Percentiles rank a stretch among this genome's conserved stretches.
Evolutionary conservation across 495 filamentous ascomycete species (phyloP).

Genomic region (Letharia lupina): DNA sequence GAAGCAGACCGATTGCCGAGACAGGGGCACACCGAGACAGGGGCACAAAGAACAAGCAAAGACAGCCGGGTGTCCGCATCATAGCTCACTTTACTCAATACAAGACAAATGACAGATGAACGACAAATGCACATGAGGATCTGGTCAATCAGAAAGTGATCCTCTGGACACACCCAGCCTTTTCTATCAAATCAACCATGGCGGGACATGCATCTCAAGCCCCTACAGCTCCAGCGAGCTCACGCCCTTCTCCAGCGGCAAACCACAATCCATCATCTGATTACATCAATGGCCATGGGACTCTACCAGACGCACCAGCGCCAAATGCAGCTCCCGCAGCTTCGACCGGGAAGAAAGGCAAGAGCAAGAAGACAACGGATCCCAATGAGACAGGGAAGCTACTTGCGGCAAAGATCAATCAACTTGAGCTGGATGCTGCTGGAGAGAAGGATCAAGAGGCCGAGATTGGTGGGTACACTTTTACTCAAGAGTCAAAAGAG

Average conservation of each 20-base stretch:
- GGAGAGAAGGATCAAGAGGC: conserved; percentile 91
- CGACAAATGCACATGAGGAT: conserved; percentile 8
- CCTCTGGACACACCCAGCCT: neutral
- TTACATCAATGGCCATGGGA: conserved; percentile 28
- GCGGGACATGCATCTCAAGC: conserved; percentile 23
- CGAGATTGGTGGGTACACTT: conserved; percentile 78
- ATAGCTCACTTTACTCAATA: neutral
- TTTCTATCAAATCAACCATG: conserved; percentile 16
- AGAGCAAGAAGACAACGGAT: conserved; percentile 59
- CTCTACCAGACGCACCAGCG: conserved; percentile 26
- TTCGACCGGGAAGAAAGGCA: conserved; percentile 56
- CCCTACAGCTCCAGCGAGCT: conserved; percentile 16
- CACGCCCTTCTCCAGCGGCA: conserved; percentile 20
- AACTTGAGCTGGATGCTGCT: conserved; percentile 84
- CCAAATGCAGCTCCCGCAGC: conserved; percentile 31
- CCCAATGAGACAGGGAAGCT: conserved; percentile 82
- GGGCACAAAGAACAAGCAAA: conserved; percentile 2
- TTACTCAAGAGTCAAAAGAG: conserved; percentile 19
- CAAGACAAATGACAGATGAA: neutral
- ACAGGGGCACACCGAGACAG: conserved; percentile 10
- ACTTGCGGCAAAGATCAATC: conserved; percentile 86
- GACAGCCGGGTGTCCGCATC: neutral
- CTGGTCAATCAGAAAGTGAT: neutral
- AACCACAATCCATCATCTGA: conserved; percentile 21
- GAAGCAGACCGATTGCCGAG: neutral